A percentile compares a stretch with the other conserved stretches of the same genome.
phyloP scores from a whole-genome alignment of 2,329 filamentous ascomycete genomes.

The Pseudogymnoascus sp. region DNA sequence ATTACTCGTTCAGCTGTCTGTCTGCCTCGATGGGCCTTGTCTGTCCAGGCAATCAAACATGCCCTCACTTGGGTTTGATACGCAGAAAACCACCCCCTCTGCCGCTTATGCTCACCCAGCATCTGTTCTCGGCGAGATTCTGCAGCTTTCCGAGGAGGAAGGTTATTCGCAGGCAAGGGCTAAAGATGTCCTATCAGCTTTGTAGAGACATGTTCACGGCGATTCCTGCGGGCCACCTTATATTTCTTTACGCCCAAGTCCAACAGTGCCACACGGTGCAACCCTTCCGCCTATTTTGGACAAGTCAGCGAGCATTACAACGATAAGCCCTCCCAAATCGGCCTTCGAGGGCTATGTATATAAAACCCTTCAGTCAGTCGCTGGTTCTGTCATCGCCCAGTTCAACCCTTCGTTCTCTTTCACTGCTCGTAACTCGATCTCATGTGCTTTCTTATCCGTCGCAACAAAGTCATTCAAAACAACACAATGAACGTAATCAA shows the following conservation, averaged over 20 bases:
- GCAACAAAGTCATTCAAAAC: background rate
- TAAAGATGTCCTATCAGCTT: background rate
- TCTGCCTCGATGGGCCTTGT: background rate
- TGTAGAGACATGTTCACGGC: background rate
- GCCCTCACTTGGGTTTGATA: background rate
- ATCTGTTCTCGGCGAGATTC: background rate
- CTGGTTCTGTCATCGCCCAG: background rate
- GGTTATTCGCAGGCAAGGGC: background rate
- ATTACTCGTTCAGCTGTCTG: background rate
- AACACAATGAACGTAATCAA: slow-evolving; percentile 10
- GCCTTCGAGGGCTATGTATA: background rate
- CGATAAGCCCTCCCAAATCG: background rate
- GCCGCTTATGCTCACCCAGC: background rate
- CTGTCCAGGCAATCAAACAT: background rate
- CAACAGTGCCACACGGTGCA: background rate
- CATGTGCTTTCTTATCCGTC: slow-evolving; percentile 3
- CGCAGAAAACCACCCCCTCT: background rate
- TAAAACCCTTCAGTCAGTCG: background rate
- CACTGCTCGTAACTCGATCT: background rate
- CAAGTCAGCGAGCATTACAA: slow-evolving; percentile 5
- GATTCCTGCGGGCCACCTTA: background rate
- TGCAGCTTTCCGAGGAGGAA: background rate
- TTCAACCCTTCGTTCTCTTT: background rate
- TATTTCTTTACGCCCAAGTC: slow-evolving; percentile 2
- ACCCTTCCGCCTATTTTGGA: slow-evolving; percentile 3